phyloP scores from a whole-genome alignment of 495 filamentous ascomycete species.

The Rhizodiscina lignyota region DNA sequence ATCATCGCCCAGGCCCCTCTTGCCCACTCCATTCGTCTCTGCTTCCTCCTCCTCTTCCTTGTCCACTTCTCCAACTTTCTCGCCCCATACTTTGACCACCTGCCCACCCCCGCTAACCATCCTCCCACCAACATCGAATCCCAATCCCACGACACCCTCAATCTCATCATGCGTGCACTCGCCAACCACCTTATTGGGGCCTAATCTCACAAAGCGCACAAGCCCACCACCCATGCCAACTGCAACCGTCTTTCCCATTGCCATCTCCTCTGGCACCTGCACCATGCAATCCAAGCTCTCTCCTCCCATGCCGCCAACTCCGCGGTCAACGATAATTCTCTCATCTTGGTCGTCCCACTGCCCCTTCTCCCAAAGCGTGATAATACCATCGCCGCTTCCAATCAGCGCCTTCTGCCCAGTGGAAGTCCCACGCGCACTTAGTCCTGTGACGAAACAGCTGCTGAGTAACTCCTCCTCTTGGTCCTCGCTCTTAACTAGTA shows the following conservation, averaged over 20 bases:
- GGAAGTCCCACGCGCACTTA: conserved; percentile 41
- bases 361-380: conserved; percentile 87
- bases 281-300: conserved; percentile 60
- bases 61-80: conserved; percentile 29
- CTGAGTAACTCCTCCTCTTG: conserved; percentile 86
- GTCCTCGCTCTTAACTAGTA: conserved; percentile 73
- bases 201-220: conserved; percentile 37
- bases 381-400: conserved; percentile 59
- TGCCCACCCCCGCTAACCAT: conserved; percentile 77
- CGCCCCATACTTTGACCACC: conserved; percentile 73
- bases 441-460: conserved; percentile 51
- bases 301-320: conserved; percentile 26
- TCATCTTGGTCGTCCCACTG: conserved; percentile 91
- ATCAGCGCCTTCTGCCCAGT: conserved; percentile 64
- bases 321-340: conserved; percentile 52
- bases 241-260: conserved; percentile 50
- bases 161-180: conserved; percentile 65
- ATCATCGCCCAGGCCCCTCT: neutral
- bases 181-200: conserved; percentile 38
- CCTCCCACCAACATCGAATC: conserved; percentile 66
- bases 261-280: conserved; percentile 45
- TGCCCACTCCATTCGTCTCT: neutral
- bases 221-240: conserved; percentile 62
- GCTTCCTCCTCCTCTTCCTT: conserved; percentile 25
- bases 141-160: conserved; percentile 61